These are phyloP conservation scores for Coelastrella sp. DNA, from an alignment of 139 green algal species.

Conservation along the genomic window DNA sequence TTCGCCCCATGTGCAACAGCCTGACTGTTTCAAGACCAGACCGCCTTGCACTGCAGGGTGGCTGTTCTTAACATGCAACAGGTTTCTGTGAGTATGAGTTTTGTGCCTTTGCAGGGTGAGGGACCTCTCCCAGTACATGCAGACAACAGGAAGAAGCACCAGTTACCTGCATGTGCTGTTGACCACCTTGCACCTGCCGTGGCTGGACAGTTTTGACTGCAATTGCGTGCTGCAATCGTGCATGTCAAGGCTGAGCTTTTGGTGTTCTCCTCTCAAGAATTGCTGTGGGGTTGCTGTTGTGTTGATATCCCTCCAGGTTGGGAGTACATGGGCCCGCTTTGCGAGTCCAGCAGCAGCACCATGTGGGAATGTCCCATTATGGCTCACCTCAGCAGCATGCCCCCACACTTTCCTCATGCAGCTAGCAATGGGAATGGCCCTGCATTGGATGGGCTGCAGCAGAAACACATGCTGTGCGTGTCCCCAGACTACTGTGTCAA, in stretches of 20 bases:
- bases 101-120: too few relatives aligned
- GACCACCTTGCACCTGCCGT: too few relatives aligned
- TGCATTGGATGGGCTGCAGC: neutral
- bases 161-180: too few relatives aligned
- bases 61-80: too few relatives aligned
- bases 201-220: too few relatives aligned
- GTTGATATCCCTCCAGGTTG: slow-evolving; percentile 4
- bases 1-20: neutral
- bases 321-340: slow-evolving; percentile 29
- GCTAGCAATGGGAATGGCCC: neutral
- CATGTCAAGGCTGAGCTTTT: too few relatives aligned
- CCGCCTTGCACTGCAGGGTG: too few relatives aligned
- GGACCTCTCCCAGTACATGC: too few relatives aligned
- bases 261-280: too few relatives aligned
- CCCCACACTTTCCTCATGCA: neutral
- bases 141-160: too few relatives aligned
- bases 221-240: too few relatives aligned
- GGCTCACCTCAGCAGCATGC: slow-evolving; percentile 22
- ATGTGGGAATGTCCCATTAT: slow-evolving; percentile 70
- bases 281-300: neutral
- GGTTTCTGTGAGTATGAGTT: too few relatives aligned
- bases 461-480: slow-evolving; percentile 50
- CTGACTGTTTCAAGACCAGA: neutral
- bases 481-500: slow-evolving; percentile 70
- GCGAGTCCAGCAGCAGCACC: neutral